Percentiles rank a stretch among this genome's conserved stretches.
phyloP scores from a whole-genome alignment of 2,329 filamentous ascomycete genomes.

The Aspergillus awamori region DNA sequence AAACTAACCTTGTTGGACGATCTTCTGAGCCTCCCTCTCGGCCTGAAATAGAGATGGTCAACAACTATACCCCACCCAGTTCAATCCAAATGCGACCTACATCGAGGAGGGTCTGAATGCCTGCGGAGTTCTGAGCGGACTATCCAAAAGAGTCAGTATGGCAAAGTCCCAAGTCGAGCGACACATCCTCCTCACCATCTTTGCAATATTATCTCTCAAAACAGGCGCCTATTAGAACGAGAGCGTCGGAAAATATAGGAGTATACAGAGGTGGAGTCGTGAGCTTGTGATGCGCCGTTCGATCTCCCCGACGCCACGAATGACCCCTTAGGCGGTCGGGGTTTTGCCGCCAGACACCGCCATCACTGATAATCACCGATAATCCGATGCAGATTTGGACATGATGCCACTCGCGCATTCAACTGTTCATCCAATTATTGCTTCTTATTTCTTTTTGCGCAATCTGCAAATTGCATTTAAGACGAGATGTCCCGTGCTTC shows the following conservation, averaged over 20 bases:
- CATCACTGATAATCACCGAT: slow-evolving; percentile 28
- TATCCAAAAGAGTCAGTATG: slow-evolving; percentile 44
- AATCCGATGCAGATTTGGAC: slow-evolving; percentile 11
- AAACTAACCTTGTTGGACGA: slow-evolving; percentile 85
- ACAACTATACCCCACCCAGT: slow-evolving; percentile 3
- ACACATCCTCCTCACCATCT: slow-evolving; percentile 32
- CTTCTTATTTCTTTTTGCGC: background rate
- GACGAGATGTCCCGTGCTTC: slow-evolving; percentile 83
- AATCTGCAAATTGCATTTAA: background rate
- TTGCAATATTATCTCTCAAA: slow-evolving; percentile 19
- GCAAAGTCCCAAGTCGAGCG: slow-evolving; percentile 8
- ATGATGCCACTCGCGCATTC: background rate
- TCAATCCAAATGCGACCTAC: slow-evolving; percentile 59
- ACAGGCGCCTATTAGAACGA: slow-evolving; percentile 9
- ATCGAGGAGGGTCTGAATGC: slow-evolving; percentile 98
- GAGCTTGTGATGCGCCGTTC: slow-evolving; percentile 32
- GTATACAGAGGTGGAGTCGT: slow-evolving; percentile 26
- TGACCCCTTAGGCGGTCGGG: slow-evolving; percentile 37
- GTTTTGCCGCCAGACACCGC: slow-evolving; percentile 40
- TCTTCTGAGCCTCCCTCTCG: slow-evolving; percentile 98
- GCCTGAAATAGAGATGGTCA: slow-evolving; percentile 60
- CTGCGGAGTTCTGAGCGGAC: slow-evolving; percentile 97
- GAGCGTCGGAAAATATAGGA: slow-evolving; percentile 12
- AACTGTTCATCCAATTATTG: background rate
- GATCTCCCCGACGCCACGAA: slow-evolving; percentile 34